phyloP scores from a whole-genome alignment of 2,329 filamentous ascomycete species.

The Salinomyces thailandicus region DNA sequence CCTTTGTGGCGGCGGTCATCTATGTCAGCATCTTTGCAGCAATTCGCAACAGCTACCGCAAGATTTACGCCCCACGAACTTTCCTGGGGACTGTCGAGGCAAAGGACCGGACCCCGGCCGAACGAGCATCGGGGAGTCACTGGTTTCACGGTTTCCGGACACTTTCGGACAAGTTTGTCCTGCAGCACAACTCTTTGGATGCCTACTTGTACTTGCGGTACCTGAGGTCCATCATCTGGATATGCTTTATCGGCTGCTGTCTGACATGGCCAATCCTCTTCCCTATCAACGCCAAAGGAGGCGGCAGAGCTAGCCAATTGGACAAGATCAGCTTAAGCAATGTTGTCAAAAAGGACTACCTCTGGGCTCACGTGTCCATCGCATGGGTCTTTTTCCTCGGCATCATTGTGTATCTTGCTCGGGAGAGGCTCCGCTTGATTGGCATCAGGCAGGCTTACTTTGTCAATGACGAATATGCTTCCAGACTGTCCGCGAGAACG shows the following conservation, averaged over 20 bases:
- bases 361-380: constrained; percentile 36
- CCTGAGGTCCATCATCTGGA: constrained; percentile 34
- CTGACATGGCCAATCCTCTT: constrained; percentile 40
- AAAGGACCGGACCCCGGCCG: constrained; percentile 23
- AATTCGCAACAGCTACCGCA: constrained; percentile 22
- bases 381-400: constrained; percentile 33
- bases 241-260: constrained; percentile 33
- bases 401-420: constrained; percentile 34
- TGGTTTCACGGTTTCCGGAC: constrained; percentile 41
- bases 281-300: constrained; percentile 36
- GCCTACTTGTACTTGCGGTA: constrained; percentile 39
- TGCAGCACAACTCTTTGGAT: constrained; percentile 40
- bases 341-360: constrained; percentile 30
- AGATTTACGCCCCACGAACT: constrained; percentile 25
- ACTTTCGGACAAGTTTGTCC: constrained; percentile 36
- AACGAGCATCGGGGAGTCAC: constrained; percentile 13
- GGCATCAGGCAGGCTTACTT: constrained; percentile 40
- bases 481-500: constrained; percentile 36
- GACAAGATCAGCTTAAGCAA: constrained; percentile 29
- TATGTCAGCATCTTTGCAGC: constrained; percentile 21
- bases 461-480: constrained; percentile 33
- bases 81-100: constrained; percentile 24
- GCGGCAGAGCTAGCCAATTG: constrained; percentile 22
- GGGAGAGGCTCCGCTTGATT: constrained; percentile 38
- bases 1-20: constrained; percentile 19